Evolutionary conservation across 1,139 yeast genomes (phyloP), one percentile per base, ranked within the genome.

Genomic region (Torulaspora globosa): DNA sequence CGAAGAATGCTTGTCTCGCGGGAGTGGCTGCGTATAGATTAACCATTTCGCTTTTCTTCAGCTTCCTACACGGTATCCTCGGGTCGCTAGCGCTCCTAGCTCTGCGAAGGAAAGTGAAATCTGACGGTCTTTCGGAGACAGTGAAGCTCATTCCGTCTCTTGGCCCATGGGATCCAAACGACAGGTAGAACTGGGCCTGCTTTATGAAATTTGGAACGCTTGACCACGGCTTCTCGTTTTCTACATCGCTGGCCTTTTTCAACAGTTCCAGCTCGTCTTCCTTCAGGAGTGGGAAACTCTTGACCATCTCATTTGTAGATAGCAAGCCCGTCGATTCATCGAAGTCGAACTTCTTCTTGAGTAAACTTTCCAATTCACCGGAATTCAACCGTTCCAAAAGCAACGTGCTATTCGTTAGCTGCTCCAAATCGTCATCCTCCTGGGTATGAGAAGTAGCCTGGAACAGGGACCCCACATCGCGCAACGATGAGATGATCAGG

Each of bases 131-230:
- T 14, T 26, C 27, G 2, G 8, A 14, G 14, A 43, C 23, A 23
- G 36, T 35, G 36, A 51, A 53, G 10, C 46, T 44, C 12, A 49
- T 36, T 24, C 44, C 52, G 10, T 39, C 28, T 43, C 67, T 51
- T 12, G 66, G 65, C 1, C 66, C 67, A 42, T 58, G 54, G 2
- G 60, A 48, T 1, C 66, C 67, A 46, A 47, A 63, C 4, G 59
- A 54, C 12, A 55, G 43, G 28, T 53, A 54, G 42, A 51, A 62
- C 35, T 52, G 50, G 18, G 60, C 42, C 46, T 56, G 64, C 44
- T 59, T 54, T 23, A 53, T 40, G 27, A 50, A 48, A 1, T 15
- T 36, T 2, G 64, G 61, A 5, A 53, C 15, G 8, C 43, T 33
- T 3, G 43, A 40, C 66, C 66, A 62, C 16, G 51, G 33, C 14